phyloP scores from a whole-genome alignment of 2,329 filamentous ascomycete species.

The Sclerotinia nivalis region DNA sequence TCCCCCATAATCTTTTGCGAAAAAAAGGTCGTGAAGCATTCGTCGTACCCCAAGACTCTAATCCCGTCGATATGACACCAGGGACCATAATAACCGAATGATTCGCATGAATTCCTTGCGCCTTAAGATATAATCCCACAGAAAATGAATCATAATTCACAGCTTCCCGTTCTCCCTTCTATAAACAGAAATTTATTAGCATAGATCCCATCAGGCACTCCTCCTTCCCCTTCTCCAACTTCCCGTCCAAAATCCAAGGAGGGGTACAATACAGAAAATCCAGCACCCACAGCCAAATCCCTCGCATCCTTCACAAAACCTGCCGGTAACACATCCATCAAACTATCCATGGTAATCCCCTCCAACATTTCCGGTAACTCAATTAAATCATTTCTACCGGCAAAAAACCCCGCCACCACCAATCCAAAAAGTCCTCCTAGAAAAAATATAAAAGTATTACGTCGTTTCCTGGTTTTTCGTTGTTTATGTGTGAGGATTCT shows the following conservation, averaged over 20 bases:
- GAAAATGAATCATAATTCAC: conserved; percentile 93
- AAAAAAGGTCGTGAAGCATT: conserved; percentile 87
- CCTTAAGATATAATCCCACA: conserved; percentile 78
- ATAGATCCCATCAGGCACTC: not conserved
- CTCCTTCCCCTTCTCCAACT: not conserved
- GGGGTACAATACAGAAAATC: conserved; percentile 7
- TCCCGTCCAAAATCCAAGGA: conserved; percentile 9
- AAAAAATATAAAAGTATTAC: conserved; percentile 79
- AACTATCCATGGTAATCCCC: conserved; percentile 78
- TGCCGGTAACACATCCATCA: conserved; percentile 85
- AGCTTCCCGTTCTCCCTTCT: conserved; percentile 84
- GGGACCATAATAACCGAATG: conserved; percentile 97
- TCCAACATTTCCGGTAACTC: conserved; percentile 65
- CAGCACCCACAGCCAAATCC: conserved; percentile 68
- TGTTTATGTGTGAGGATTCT: conserved; percentile 43
- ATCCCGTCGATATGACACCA: conserved; percentile 93
- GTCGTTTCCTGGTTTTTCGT: conserved; percentile 51
- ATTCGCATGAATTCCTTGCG: conserved; percentile 76
- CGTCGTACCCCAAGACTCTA: conserved; percentile 95
- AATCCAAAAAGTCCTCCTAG: conserved; percentile 90
- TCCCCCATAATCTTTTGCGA: conserved; percentile 91
- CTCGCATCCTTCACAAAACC: conserved; percentile 83
- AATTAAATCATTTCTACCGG: conserved; percentile 84
- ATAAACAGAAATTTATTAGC: conserved; percentile 24
- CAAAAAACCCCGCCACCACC: conserved; percentile 85